Conservation (phyloP, 163 green algal species). For the Scenedesmus sp. region DNA sequence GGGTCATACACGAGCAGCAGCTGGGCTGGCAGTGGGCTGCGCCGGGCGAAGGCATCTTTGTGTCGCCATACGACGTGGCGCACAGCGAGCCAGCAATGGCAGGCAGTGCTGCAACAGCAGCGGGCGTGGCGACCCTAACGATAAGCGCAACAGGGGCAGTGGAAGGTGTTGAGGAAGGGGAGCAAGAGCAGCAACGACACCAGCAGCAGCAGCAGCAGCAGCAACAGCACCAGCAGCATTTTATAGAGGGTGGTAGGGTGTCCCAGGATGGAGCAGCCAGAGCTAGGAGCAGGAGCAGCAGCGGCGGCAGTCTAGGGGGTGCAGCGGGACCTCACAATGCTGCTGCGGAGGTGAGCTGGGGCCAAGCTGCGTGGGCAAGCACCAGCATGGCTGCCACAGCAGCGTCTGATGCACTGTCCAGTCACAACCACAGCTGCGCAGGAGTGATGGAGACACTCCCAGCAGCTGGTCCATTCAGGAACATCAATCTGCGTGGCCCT, state of each 20-base stretch:
- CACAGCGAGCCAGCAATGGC: background rate
- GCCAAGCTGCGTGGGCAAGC: background rate
- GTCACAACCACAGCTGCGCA: background rate
- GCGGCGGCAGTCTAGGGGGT: conserved; percentile 1
- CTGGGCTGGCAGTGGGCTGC: conserved; percentile 81
- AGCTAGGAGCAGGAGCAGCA: background rate
- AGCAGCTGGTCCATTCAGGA: background rate
- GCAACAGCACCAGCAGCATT: background rate
- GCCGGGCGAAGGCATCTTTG: conserved; percentile 71
- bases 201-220: background rate
- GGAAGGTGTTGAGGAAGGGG: background rate
- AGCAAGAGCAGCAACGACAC: background rate
- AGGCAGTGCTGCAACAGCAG: background rate
- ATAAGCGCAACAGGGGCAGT: background rate
- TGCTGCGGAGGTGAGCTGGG: conserved; percentile 28
- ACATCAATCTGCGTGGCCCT: background rate
- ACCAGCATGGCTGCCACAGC: background rate
- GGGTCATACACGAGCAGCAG: conserved; percentile 86
- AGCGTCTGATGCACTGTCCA: background rate
- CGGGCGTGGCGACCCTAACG: background rate
- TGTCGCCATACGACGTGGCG: conserved; percentile 45
- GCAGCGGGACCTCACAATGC: background rate
- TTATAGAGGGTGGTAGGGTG: background rate
- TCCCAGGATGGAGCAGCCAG: background rate
- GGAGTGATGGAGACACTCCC: no score